A percentile compares a stretch with the other conserved stretches of the same genome.
Evolutionary conservation across 2,329 filamentous ascomycete genomes (phyloP).

Genomic region (Sphaerulina musiva): DNA sequence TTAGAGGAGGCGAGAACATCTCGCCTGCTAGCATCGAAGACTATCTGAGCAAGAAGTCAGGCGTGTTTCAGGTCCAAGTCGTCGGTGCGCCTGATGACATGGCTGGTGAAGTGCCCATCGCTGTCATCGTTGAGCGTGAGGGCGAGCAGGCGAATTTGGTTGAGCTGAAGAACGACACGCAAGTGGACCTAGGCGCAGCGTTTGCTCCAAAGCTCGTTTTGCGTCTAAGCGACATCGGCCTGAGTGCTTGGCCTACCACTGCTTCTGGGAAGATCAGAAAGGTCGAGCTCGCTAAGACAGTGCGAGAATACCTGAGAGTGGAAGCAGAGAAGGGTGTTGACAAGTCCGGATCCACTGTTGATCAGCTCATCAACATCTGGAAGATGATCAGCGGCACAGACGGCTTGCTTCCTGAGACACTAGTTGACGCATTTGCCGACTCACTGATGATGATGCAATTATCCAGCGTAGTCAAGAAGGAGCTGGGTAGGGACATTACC

Average conservation of each 20-base stretch:
- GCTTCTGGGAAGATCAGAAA: conserved; percentile 44
- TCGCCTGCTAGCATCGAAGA: conserved; percentile 38
- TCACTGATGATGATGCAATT: conserved; percentile 35
- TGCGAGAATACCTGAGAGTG: conserved; percentile 28
- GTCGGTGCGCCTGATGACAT: conserved; percentile 42
- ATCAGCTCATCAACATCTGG: conserved; percentile 30
- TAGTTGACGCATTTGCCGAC: conserved; percentile 29
- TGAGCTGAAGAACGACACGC: conserved; percentile 33
- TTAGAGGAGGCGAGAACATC: conserved; percentile 61
- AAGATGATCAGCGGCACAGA: conserved; percentile 29
- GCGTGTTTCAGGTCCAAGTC: conserved; percentile 36
- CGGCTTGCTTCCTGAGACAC: conserved; percentile 20
- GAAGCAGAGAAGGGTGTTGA: conserved; percentile 24
- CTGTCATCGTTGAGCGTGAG: conserved; percentile 38
- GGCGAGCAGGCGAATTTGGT: conserved; percentile 29
- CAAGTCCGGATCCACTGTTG: conserved; percentile 27
- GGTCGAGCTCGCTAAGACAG: conserved; percentile 32
- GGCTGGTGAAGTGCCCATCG: conserved; percentile 46
- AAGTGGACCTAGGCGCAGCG: conserved; percentile 36
- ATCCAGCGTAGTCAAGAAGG: conserved; percentile 30
- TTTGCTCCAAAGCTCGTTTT: conserved; percentile 40
- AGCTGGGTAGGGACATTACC: conserved; percentile 30
- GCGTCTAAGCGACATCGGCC: conserved; percentile 38
- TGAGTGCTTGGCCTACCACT: conserved; percentile 39
- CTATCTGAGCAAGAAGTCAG: conserved; percentile 34